phyloP scores from a whole-genome alignment of 2,329 filamentous ascomycete species.

The Phyllosticta paracitricarpa region DNA sequence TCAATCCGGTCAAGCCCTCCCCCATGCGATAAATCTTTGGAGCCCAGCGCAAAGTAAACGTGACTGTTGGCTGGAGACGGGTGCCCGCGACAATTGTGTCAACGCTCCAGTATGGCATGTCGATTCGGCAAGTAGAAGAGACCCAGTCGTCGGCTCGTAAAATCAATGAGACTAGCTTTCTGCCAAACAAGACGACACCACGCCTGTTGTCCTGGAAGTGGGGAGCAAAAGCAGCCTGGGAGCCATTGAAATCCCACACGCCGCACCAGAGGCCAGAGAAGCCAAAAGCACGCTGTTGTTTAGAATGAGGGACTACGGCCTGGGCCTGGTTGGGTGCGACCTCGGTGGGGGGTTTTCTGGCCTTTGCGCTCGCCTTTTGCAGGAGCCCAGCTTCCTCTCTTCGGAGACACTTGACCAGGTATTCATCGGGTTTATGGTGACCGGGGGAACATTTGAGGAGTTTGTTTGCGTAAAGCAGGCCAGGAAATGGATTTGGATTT shows the following conservation, averaged over 20 bases:
- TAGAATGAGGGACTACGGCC: not conserved
- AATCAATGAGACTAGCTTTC: slow-evolving; percentile 22
- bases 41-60: slow-evolving; percentile 28
- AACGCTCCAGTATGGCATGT: slow-evolving; percentile 34
- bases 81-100: slow-evolving; percentile 27
- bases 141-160: slow-evolving; percentile 13
- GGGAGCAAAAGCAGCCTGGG: slow-evolving; percentile 28
- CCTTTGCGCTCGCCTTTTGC: slow-evolving; percentile 4
- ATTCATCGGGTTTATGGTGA: slow-evolving; percentile 18
- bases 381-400: slow-evolving; percentile 15
- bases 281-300: slow-evolving; percentile 11
- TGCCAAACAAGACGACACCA: slow-evolving; percentile 29
- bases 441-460: slow-evolving; percentile 14
- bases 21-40: slow-evolving; percentile 30
- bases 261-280: slow-evolving; percentile 29
- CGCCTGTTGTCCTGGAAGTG: slow-evolving; percentile 32
- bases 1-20: slow-evolving; percentile 11
- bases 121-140: slow-evolving; percentile 23
- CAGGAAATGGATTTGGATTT: not conserved
- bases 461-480: slow-evolving; percentile 1
- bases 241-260: slow-evolving; percentile 31
- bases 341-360: not conserved
- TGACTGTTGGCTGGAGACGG: slow-evolving; percentile 22
- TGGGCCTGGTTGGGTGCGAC: not conserved
- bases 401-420: slow-evolving; percentile 17